Percentiles rank a stretch among this genome's conserved stretches.
These are phyloP conservation scores for Cyphellophora attinorum DNA, from an alignment of 2,329 filamentous ascomycete species.

Conservation along the genomic window DNA sequence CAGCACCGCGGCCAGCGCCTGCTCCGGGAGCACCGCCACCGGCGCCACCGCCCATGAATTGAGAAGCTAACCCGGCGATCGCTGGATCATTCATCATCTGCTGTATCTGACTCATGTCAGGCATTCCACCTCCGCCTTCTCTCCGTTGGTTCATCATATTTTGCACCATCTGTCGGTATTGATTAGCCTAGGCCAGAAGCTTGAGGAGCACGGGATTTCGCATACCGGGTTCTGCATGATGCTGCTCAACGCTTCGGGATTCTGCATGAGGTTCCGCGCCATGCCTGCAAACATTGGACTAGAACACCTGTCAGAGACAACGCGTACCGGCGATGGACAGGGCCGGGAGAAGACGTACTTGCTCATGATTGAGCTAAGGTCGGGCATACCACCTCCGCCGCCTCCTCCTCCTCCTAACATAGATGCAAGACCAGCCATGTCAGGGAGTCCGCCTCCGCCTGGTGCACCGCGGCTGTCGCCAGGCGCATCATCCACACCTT, in stretches of 20 bases:
- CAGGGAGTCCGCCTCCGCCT: conserved; percentile 57
- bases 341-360: no score
- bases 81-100: conserved; percentile 80
- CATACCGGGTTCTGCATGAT: conserved; percentile 95
- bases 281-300: conserved; percentile 98
- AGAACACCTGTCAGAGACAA: no score
- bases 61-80: conserved; percentile 52
- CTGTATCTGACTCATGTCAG: conserved; percentile 57
- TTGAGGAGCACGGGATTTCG: no score
- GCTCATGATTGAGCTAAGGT: conserved; percentile 78
- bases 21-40: conserved; percentile 19
- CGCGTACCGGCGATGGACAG: no score
- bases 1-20: conserved; percentile 12
- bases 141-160: conserved; percentile 21
- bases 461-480: conserved; percentile 34
- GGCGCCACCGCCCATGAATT: conserved; percentile 50
- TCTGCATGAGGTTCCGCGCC: conserved; percentile 95
- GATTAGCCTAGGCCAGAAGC: conserved; percentile 65
- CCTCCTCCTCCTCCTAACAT: conserved; percentile 57
- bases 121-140: conserved; percentile 66
- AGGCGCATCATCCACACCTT: conserved; percentile 41
- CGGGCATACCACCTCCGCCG: conserved; percentile 65
- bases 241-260: conserved; percentile 83
- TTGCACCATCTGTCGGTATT: conserved; percentile 25
- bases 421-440: conserved; percentile 59